Evolutionary conservation across 2,329 filamentous ascomycete species (phyloP), one percentile per base, ranked within the genome.

Genomic region (Cercospora sp.): DNA sequence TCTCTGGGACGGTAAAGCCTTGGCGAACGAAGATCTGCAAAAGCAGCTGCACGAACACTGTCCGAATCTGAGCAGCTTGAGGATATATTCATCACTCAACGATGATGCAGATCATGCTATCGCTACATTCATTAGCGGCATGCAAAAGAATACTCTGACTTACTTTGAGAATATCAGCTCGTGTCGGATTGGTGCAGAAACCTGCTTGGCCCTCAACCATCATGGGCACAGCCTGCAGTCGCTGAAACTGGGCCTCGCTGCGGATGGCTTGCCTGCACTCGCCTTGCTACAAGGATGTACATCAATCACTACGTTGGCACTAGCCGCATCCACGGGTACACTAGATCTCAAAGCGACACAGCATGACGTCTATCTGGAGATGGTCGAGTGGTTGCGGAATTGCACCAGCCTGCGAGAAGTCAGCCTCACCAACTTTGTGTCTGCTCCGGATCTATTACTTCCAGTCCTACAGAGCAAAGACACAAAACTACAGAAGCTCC

Each of bases 31-130:
- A 65, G 82, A 84, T 1, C 84, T 84, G 0, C 78, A 85, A 33
- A 79, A 80, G 12, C 83, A 86, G 3, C 85, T 92, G 59, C 81
- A 83, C 26, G 76, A 83, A 26, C 81, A 85, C 71, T 92, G 90
- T 71, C 87, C 87, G 1, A 79, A 84, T 8, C 90, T 93, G 72
- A 83, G 83, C 53, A 83, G 86, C 45, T 77, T 93, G 23, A 86
- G 83, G 28, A 87, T 90, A 65, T 89, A 84, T 69, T 81, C 77
- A 51, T 86, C 83, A 7, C 62, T 68, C 7, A 73, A 75, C 20
- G 69, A 73, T n/a, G 82, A 84, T n/a, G 82, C 84, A 6, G 89
- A 91, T 68, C 68, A 69, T 45, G 42, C 67, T 12, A 61, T 72
- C 26, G 70, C 70, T 30, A 64, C 63, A 4, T 72, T 72, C 63